phyloP scores from a whole-genome alignment of 2,329 filamentous ascomycete species.

The Xylaria sp. region DNA sequence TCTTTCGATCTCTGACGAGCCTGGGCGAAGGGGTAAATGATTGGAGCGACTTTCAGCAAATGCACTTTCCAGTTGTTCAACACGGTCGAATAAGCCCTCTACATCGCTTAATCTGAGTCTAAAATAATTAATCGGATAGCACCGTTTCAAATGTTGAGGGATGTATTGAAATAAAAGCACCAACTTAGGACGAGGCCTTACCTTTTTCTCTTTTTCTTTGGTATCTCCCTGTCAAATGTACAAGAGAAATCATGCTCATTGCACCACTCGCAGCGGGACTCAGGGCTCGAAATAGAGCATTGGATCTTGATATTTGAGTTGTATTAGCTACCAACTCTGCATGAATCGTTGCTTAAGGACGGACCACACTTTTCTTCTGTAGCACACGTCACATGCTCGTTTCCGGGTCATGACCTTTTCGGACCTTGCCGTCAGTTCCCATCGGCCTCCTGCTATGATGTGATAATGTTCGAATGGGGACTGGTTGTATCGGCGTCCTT shows the following conservation, averaged over 20 bases:
- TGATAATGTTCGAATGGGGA: neutral
- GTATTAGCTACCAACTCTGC: neutral
- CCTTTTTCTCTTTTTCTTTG: neutral
- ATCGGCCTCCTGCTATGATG: neutral
- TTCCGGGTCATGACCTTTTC: conserved; percentile 20
- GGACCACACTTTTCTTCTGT: conserved; percentile 19
- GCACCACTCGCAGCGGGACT: neutral
- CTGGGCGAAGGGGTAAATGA: neutral
- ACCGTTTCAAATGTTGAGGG: neutral
- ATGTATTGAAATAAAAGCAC: neutral
- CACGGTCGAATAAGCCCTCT: conserved; percentile 19
- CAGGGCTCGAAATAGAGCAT: neutral
- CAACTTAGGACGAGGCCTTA: neutral
- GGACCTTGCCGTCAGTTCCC: neutral
- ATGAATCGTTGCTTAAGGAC: neutral
- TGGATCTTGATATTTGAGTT: neutral
- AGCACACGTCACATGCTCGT: conserved; percentile 31
- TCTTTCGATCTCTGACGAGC: neutral
- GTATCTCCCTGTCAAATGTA: neutral
- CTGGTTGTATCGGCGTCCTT: neutral
- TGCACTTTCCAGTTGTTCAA: conserved; percentile 20
- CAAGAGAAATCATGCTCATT: neutral
- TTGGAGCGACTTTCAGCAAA: conserved; percentile 3
- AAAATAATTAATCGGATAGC: neutral
- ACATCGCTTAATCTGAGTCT: conserved; percentile 24